Base-by-base conservation (phyloP, 495 filamentous ascomycete species). In the Podospora didyma region DNA sequence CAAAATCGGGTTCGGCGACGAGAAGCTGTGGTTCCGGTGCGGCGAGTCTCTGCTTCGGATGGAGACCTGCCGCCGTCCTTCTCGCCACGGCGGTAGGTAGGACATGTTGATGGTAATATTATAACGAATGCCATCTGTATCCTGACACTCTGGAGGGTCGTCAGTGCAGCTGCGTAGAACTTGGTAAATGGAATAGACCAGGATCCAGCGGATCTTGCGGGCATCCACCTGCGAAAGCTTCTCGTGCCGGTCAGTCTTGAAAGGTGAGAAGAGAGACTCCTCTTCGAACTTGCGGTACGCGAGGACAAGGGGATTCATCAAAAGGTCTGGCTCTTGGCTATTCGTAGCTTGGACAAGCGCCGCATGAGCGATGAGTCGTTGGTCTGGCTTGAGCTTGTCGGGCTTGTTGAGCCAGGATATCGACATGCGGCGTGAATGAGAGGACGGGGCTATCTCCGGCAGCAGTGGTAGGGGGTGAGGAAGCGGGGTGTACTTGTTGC, bases 131-230 rank as follows among this genome's bases (percentile, higher is more conserved):
- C 53, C 62, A 2, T 56, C 58, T 7, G 60, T 54, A 16, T 68
- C 68, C n/a, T 57, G 51, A n/a, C 79, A 73, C 51, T 75, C 68
- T 7, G 63, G 23, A 16, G 78, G 73, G 0, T 63, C 44, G 9
- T 67, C 58, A 4, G 75, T 74, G 31, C 69, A 80, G 44, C 76
- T 80, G 11, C 77, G 78, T 24, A 89, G 73, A 3, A 83, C 81
- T 61, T 92, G 88, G 41, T 89, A 75, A 14, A 82, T 75, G 24
- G 81, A 78, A 57, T 92, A 92, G 26, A 90, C 77, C 39, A 90
- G 62, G 5, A 89, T 76, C 88, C 88, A 92, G 23, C 88, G 83
- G 31, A 85, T 79, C 58, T 83, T 84, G 21, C 85, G 80, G 17
- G 80, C 79, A 28, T 86, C 85, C 45, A 70, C 63, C n/a, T 69